Conservation (phyloP, 2,329 filamentous ascomycete species). For the Onygenales sp. region DNA sequence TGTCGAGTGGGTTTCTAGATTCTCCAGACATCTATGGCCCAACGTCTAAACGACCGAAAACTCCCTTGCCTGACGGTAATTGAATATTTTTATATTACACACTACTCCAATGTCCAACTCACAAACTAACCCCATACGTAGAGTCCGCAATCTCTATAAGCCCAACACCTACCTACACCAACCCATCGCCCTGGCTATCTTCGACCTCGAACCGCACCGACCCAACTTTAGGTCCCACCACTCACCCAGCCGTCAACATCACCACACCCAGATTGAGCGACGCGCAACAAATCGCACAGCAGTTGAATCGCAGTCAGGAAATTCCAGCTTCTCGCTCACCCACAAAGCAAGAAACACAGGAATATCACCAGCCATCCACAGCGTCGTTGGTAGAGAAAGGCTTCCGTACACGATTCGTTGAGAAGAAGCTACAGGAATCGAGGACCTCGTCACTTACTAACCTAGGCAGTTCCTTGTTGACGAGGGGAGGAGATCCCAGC, state of each 20-base stretch:
- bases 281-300: background rate
- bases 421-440: slow-evolving; percentile 18
- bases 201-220: background rate
- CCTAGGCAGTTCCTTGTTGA: slow-evolving; percentile 5
- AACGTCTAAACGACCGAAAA: background rate
- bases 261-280: background rate
- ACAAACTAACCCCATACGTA: background rate
- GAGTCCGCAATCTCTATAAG: slow-evolving; percentile 1
- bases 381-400: slow-evolving; percentile 25
- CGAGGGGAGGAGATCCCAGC: background rate
- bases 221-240: slow-evolving; percentile 3
- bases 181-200: slow-evolving; percentile 1
- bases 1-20: background rate
- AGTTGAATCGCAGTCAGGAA: background rate
- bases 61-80: background rate
- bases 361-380: slow-evolving; percentile 7
- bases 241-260: background rate
- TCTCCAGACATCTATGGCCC: background rate
- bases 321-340: background rate
- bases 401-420: slow-evolving; percentile 29
- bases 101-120: background rate
- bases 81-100: background rate
- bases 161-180: background rate
- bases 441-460: slow-evolving; percentile 11
- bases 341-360: background rate